Percentiles rank a stretch among this genome's conserved stretches.
Conservation (phyloP, 225 moss, liverwort and hornwort species). For the Sphagnum tenellum region DNA sequence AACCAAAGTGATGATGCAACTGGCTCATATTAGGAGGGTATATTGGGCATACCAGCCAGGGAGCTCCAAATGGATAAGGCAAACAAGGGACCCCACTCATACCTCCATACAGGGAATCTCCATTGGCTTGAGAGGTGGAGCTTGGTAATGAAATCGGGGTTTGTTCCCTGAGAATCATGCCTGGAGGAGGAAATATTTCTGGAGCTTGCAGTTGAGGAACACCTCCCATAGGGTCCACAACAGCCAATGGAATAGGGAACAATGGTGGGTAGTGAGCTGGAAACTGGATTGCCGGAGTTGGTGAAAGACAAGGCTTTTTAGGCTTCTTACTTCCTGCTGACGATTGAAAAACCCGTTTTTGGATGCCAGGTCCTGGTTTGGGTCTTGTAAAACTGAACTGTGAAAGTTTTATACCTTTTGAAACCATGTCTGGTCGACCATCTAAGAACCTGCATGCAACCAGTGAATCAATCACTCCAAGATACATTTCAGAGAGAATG, state of each 20-base stretch:
- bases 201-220: neutral
- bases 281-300: slow-evolving; percentile 5
- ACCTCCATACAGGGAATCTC: neutral
- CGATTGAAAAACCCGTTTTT: slow-evolving; percentile 9
- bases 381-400: slow-evolving; percentile 11
- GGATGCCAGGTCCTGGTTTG: slow-evolving; percentile 13
- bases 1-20: neutral
- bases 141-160: neutral
- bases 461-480: too few relatives aligned
- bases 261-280: slow-evolving; percentile 1
- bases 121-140: neutral
- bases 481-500: too few relatives aligned
- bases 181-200: neutral
- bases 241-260: slow-evolving; percentile 11
- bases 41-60: neutral
- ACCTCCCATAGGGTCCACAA: slow-evolving; percentile 6
- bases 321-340: slow-evolving; percentile 1
- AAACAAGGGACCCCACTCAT: neutral
- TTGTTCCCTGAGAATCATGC: neutral
- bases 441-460: slow-evolving; percentile 15
- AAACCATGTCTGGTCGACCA: neutral
- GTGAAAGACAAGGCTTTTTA: slow-evolving; percentile 3
- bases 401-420: slow-evolving; percentile 5
- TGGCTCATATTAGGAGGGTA: neutral
- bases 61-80: neutral